These are phyloP conservation scores for Fusarium tupiense DNA, from an alignment of 2,329 filamentous ascomycete genomes.

Conservation along the genomic window DNA sequence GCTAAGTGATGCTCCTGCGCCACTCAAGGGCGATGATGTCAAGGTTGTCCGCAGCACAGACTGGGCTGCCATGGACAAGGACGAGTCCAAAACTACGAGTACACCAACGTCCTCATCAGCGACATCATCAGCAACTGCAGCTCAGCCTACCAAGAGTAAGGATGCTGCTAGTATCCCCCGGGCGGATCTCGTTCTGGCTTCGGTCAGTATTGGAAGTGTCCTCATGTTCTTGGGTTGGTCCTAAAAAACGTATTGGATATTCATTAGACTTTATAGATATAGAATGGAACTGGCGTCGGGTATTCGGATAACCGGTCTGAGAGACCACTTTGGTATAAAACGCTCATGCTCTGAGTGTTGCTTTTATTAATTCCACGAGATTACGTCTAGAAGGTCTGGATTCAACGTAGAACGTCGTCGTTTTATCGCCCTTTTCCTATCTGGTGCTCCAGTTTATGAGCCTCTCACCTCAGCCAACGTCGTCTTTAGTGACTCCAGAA, in stretches of 20 bases:
- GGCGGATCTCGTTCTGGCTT: constrained; percentile 31
- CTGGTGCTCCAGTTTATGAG: constrained; percentile 15
- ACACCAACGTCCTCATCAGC: constrained; percentile 17
- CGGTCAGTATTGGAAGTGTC: constrained; percentile 34
- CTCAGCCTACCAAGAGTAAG: constrained; percentile 29
- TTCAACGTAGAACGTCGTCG: constrained; percentile 37
- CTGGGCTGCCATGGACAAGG: constrained; percentile 28
- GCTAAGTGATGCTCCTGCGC: constrained; percentile 53
- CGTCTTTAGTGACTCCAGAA: constrained; percentile 73
- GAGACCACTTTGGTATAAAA: constrained; percentile 26
- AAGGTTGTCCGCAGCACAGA: constrained; percentile 52
- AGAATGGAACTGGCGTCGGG: constrained; percentile 28
- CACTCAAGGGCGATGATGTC: constrained; percentile 60
- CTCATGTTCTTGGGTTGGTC: constrained; percentile 32
- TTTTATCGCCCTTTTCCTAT: constrained; percentile 9
- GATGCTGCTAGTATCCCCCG: constrained; percentile 30
- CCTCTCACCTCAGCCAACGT: constrained; percentile 58
- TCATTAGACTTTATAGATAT: constrained; percentile 32
- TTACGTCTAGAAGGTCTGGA: constrained; percentile 38
- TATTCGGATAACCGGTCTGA: constrained; percentile 13
- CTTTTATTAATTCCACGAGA: constrained; percentile 41
- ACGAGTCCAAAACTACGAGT: constrained; percentile 24
- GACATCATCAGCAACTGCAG: constrained; percentile 9
- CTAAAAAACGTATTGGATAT: constrained; percentile 22
- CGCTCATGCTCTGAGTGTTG: constrained; percentile 26